Conservation (phyloP, 1,139 yeast genomes). For the Diutina siamensis region DNA sequence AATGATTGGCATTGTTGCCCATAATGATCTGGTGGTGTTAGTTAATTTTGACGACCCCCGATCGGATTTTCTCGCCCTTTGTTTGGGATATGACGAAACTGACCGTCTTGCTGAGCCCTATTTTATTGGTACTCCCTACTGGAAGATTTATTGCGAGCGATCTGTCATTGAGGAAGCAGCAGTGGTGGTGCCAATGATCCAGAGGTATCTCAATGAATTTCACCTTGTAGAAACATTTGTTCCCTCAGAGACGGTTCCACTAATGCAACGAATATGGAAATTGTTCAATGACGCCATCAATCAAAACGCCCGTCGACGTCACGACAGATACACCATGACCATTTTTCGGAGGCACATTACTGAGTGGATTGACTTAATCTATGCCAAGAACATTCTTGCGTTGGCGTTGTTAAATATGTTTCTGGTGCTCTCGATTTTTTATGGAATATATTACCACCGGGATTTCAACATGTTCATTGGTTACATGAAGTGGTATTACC, state of each 20-base stretch:
- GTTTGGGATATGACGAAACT: not conserved
- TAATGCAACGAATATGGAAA: too few species aligned
- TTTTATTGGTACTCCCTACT: not conserved
- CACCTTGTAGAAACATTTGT: not conserved
- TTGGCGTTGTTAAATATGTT: not conserved
- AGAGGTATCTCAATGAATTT: not conserved
- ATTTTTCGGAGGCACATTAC: not conserved
- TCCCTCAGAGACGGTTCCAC: too few species aligned
- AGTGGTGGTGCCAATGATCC: not conserved
- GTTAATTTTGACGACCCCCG: not conserved
- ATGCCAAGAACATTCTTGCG: not conserved
- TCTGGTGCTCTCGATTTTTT: not conserved
- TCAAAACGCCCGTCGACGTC: not conserved
- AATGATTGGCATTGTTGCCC: not conserved
- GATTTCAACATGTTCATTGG: not conserved
- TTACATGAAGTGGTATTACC: not conserved
- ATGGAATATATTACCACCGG: not conserved
- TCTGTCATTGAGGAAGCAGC: not conserved
- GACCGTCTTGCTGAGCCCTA: not conserved
- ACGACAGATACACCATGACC: not conserved
- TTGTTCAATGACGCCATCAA: not conserved
- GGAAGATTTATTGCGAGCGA: not conserved
- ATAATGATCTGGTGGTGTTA: not conserved
- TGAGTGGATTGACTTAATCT: not conserved
- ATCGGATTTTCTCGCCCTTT: not conserved